Evolutionary conservation across 2,329 filamentous ascomycete species (phyloP).

Genomic region (Metarhizium guizhouense): DNA sequence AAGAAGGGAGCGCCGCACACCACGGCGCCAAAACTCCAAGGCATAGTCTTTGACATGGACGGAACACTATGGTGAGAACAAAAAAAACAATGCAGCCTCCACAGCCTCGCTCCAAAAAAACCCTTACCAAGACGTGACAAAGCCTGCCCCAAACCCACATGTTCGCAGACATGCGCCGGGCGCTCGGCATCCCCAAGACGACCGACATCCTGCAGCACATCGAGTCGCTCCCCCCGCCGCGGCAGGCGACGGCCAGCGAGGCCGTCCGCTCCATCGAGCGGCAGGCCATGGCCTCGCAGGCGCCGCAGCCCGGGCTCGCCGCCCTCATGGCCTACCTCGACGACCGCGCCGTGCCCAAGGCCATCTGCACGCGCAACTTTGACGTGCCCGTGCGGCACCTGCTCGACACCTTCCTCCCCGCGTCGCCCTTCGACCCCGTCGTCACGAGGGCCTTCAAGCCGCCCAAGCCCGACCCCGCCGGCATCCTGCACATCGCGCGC

Average conservation of each 20-base stretch:
- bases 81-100: not conserved
- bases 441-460: constrained; percentile 75
- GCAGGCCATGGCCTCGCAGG: constrained; percentile 68
- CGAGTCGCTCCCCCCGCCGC: constrained; percentile 55
- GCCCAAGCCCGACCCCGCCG: constrained; percentile 82
- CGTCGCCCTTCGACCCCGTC: constrained; percentile 63
- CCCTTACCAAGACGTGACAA: not conserved
- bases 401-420: constrained; percentile 63
- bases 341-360: constrained; percentile 57
- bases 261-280: constrained; percentile 74
- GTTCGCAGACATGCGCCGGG: constrained; percentile 78
- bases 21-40: constrained; percentile 40
- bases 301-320: constrained; percentile 71
- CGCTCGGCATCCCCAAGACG: constrained; percentile 61
- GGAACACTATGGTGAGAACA: constrained; percentile 70
- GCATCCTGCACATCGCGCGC: constrained; percentile 76
- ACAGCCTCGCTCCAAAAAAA: too few species aligned
- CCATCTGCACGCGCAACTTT: constrained; percentile 92
- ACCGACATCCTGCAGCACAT: constrained; percentile 87
- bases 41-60: constrained; percentile 85
- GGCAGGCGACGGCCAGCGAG: constrained; percentile 56
- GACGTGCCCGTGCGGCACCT: constrained; percentile 69
- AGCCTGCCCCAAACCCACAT: constrained; percentile 92
- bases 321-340: constrained; percentile 79
- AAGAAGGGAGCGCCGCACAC: constrained; percentile 19